phyloP scores from a whole-genome alignment of 352 stramenopile species.

The Pythium brachiatum region DNA sequence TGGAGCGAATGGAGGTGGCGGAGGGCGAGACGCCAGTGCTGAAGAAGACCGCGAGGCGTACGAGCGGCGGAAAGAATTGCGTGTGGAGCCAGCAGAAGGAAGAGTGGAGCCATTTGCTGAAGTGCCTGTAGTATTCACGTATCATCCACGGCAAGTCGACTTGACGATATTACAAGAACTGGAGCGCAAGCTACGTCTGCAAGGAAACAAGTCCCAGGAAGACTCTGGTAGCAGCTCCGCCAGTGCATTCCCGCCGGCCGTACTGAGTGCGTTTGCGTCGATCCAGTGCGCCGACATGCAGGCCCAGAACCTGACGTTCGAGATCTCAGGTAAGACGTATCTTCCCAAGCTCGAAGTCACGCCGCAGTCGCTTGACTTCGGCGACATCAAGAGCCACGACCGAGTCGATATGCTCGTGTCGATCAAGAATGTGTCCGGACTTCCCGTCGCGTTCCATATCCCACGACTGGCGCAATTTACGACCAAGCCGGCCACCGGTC shows the following conservation, averaged over 20 bases:
- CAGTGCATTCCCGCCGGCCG: slow-evolving; percentile 17
- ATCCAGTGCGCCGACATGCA: slow-evolving; percentile 69
- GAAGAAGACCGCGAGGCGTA: slow-evolving; percentile 71
- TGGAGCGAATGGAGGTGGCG: slow-evolving; percentile 3
- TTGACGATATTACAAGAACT: slow-evolving; percentile 28
- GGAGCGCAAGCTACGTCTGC: slow-evolving; percentile 18
- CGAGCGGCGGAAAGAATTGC: slow-evolving; percentile 67
- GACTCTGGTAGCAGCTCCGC: not conserved
- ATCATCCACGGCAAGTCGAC: slow-evolving; percentile 43
- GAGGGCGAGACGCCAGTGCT: not conserved
- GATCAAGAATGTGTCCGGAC: slow-evolving; percentile 74
- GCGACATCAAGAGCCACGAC: slow-evolving; percentile 73
- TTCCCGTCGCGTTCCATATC: slow-evolving; percentile 68
- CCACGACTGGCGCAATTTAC: slow-evolving; percentile 77
- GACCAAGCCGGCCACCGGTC: slow-evolving; percentile 52
- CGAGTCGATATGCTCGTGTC: slow-evolving; percentile 81
- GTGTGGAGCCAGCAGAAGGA: slow-evolving; percentile 51
- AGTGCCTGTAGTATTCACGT: slow-evolving; percentile 42
- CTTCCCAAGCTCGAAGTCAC: slow-evolving; percentile 48
- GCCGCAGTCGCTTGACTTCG: slow-evolving; percentile 71
- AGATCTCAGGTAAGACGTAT: slow-evolving; percentile 63
- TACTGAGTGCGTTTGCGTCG: slow-evolving; percentile 66
- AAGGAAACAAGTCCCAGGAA: slow-evolving; percentile 3
- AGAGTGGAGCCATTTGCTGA: slow-evolving; percentile 63
- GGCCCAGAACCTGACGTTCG: slow-evolving; percentile 70